phyloP scores from a whole-genome alignment of 169 alveolate species.

The Pseudocohnilembus persalinus region DNA sequence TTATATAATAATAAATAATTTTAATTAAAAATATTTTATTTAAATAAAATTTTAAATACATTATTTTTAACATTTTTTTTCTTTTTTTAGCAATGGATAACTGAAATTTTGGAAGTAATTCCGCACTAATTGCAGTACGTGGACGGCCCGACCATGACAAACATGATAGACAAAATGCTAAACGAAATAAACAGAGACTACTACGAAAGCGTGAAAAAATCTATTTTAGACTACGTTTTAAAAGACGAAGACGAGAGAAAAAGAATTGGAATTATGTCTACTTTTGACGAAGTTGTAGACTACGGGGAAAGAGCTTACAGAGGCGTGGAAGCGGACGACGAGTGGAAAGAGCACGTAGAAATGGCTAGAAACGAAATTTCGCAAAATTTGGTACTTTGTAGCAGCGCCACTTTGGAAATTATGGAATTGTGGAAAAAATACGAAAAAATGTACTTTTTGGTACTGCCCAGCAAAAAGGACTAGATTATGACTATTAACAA shows the following conservation, averaged over 20 bases:
- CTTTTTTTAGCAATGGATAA: too few relatives aligned
- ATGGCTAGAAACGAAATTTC: constrained; percentile 81
- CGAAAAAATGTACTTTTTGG: constrained; percentile 65
- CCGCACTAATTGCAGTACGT: constrained; percentile 75
- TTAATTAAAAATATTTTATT: too few relatives aligned
- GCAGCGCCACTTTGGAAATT: constrained; percentile 70
- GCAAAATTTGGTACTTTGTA: constrained; percentile 69
- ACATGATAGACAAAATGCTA: constrained; percentile 72
- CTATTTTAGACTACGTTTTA: constrained; percentile 76
- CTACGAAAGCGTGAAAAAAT: constrained; percentile 64
- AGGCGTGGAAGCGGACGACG: constrained; percentile 77
- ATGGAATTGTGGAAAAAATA: constrained; percentile 76
- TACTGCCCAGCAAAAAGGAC: constrained; percentile 73
- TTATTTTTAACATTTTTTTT: too few relatives aligned
- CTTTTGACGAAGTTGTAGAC: constrained; percentile 68
- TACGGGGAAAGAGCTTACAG: constrained; percentile 75
- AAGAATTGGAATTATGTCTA: constrained; percentile 71
- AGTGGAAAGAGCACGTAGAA: constrained; percentile 82
- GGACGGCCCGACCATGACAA: constrained; percentile 56
- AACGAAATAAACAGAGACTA: constrained; percentile 77
- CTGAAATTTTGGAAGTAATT: constrained; percentile 73
- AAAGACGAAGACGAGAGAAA: constrained; percentile 72
- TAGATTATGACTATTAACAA: constrained; percentile 56
- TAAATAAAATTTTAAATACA: too few relatives aligned
- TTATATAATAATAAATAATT: too few relatives aligned